Evolutionary conservation across 768 basidiomycete species (phyloP), one percentile per base, ranked within the genome.

Genomic region (Phlegmacium glaucopus): DNA sequence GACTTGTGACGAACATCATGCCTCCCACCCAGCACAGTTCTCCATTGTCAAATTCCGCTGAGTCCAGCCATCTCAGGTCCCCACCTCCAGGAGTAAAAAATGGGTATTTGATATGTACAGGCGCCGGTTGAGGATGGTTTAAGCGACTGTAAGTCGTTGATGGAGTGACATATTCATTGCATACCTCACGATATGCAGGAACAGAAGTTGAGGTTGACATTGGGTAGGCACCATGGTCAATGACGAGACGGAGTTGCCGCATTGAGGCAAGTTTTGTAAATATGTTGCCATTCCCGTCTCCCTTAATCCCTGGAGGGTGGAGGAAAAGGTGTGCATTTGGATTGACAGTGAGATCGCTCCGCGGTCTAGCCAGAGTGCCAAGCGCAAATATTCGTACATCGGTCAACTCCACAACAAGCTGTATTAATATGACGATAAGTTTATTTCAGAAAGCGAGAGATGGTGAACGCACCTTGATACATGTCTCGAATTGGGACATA

Each of bases 321-420:
- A 92, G 62, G 45, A 90, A 76, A 34, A 73, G 56, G 44, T 72
- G 77, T n/a, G 90, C 88, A 60, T 86, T 89, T 8, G 64, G 58
- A 55, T 92, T 91, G 26, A 84, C 71, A 10, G 64, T 76, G 29
- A 84, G 66, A 35, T 74, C 61, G 43, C 78, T 80, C 34, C 75
- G 72, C 4, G 84, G 83, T 30, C 69, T 76, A 50, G 77, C 73
- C 15, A 84, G 69, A 1, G 80, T 82, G 8, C 89, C 89, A 39
- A 90, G 73, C 0, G 79, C 85, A 45, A 91, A 64, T 45, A 92
- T 76, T 22, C 88, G 78, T 28, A 87, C 79, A 57, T 92, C 90
- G 7, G 75, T 70, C 32, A 90, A 68, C 59, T 87, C 77, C 10
- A 88, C 72, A 17, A 91, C 72, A 17, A 85, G 72, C 88, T 90